Percentiles rank a stretch among this genome's conserved stretches.
phyloP scores from a whole-genome alignment of 495 filamentous ascomycete genomes.

The Neurospora sp. region DNA sequence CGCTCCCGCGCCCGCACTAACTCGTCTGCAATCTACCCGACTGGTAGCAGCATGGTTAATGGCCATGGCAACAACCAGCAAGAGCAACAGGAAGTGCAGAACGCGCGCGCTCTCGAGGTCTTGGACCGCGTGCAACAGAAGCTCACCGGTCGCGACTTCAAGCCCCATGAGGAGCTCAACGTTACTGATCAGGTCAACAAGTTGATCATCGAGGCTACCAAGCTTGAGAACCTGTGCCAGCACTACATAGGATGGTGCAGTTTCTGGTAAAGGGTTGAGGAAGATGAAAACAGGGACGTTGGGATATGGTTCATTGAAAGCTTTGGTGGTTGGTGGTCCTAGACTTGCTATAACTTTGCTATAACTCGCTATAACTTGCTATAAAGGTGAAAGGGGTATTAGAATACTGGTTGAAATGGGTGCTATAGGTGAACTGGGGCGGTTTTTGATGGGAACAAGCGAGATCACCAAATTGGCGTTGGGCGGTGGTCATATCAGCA shows the following conservation, averaged over 20 bases:
- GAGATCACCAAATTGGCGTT: not conserved
- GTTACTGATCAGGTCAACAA: constrained; percentile 89
- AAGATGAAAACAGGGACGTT: not conserved
- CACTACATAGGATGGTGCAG: constrained; percentile 98
- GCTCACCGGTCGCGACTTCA: constrained; percentile 65
- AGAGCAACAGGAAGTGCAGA: constrained; percentile 67
- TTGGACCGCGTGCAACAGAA: constrained; percentile 89
- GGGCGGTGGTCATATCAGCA: not conserved
- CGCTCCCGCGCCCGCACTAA: constrained; percentile 43
- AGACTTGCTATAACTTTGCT: not conserved
- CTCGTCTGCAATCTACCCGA: constrained; percentile 26
- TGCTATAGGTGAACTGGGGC: not conserved
- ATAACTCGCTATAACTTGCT: not conserved
- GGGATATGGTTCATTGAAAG: not conserved
- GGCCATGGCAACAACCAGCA: constrained; percentile 21
- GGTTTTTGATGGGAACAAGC: not conserved
- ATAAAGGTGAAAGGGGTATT: not conserved
- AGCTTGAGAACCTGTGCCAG: constrained; percentile 93
- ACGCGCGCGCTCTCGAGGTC: constrained; percentile 85
- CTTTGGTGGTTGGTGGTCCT: not conserved
- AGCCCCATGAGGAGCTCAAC: constrained; percentile 64
- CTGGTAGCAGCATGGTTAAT: constrained; percentile 23
- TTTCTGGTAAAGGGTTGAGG: constrained; percentile 53
- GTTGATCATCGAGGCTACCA: constrained; percentile 87
- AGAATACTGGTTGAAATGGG: not conserved